Conservation (phyloP, 768 basidiomycete genomes). For the Tricholoma terreum region DNA sequence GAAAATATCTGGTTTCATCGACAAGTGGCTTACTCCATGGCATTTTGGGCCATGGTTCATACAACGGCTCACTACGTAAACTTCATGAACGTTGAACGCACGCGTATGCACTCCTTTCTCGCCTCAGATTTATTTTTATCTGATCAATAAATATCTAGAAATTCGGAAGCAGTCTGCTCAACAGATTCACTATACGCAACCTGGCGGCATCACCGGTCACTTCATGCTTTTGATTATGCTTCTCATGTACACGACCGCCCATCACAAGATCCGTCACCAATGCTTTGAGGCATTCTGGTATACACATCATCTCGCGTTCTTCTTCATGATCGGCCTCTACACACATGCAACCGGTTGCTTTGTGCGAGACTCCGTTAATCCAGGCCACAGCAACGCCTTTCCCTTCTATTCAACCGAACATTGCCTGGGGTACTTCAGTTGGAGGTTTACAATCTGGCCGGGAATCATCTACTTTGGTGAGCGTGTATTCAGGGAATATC, state of each 20-base stretch:
- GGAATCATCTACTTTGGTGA: constrained; percentile 89
- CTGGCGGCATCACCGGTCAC: constrained; percentile 93
- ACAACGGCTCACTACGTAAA: constrained; percentile 93
- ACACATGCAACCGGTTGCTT: constrained; percentile 93
- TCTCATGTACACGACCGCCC: constrained; percentile 88
- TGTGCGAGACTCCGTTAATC: constrained; percentile 78
- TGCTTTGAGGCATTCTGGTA: constrained; percentile 98
- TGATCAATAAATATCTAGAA: constrained; percentile 44
- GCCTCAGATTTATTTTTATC: neutral
- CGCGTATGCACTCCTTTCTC: constrained; percentile 51
- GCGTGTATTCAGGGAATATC: constrained; percentile 78
- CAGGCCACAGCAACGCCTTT: constrained; percentile 68
- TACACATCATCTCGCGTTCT: constrained; percentile 91
- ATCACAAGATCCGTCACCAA: constrained; percentile 81
- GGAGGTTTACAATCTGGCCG: constrained; percentile 91
- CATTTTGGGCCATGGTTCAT: constrained; percentile 91
- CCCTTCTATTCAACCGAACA: constrained; percentile 87
- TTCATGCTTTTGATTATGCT: constrained; percentile 95
- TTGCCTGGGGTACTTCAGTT: constrained; percentile 89
- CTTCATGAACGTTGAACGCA: constrained; percentile 87
- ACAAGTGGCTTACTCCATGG: constrained; percentile 92
- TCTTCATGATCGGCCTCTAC: constrained; percentile 90
- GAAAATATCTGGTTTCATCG: constrained; percentile 97
- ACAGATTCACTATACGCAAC: constrained; percentile 83
- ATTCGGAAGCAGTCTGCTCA: constrained; percentile 74